These are phyloP conservation scores for Eimeria tenella DNA, from an alignment of 169 alveolate species.

Conservation along the genomic window DNA sequence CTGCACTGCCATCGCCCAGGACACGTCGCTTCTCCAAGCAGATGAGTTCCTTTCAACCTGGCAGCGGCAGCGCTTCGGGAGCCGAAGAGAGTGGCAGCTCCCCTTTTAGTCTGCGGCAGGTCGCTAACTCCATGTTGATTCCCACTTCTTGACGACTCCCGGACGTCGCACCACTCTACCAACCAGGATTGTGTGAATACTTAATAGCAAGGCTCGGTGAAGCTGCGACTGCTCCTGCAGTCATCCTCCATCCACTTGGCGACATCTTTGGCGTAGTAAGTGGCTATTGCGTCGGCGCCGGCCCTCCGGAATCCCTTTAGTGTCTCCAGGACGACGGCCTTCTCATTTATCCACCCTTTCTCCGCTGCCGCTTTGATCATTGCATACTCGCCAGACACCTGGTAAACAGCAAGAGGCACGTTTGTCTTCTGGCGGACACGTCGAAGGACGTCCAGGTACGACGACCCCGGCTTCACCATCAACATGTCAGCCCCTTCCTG, in stretches of 20 bases:
- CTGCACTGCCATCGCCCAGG: conserved; percentile 7
- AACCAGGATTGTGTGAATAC: too few species aligned
- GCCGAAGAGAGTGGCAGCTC: not conserved
- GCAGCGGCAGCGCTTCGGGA: not conserved
- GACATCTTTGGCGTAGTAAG: conserved; percentile 88
- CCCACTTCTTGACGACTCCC: too few species aligned
- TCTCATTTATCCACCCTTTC: conserved; percentile 86
- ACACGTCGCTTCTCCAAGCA: not conserved
- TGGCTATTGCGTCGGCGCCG: conserved; percentile 92
- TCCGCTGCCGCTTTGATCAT: conserved; percentile 89
- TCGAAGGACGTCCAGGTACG: conserved; percentile 86
- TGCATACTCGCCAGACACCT: conserved; percentile 90
- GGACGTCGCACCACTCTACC: too few species aligned
- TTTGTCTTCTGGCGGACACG: conserved; percentile 82
- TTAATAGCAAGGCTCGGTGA: conserved; percentile 75
- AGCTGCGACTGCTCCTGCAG: conserved; percentile 46
- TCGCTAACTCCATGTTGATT: not conserved
- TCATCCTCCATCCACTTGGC: conserved; percentile 86
- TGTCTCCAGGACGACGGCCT: conserved; percentile 88
- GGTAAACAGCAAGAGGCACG: conserved; percentile 86
- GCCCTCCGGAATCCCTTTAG: conserved; percentile 90
- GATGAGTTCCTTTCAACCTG: not conserved
- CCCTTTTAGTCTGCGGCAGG: not conserved
- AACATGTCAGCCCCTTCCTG: conserved; percentile 90
- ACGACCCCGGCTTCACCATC: conserved; percentile 90